phyloP scores from a whole-genome alignment of 495 filamentous ascomycete genomes.

The Penicillium atrosanguineum region DNA sequence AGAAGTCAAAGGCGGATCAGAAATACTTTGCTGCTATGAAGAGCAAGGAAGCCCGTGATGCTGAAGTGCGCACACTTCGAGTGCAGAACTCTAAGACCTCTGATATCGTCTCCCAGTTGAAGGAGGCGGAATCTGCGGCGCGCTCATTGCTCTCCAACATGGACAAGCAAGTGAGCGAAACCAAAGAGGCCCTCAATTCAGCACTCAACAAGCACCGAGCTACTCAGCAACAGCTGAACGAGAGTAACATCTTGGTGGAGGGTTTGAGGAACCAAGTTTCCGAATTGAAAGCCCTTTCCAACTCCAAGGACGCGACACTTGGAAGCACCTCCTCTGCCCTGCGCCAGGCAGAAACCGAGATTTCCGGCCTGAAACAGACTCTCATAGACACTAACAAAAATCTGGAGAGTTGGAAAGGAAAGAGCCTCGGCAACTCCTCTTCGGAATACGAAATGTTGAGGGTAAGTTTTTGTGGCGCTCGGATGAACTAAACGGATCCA shows the following conservation, averaged over 20 bases:
- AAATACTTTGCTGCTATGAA: conserved; percentile 97
- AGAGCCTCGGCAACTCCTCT: conserved; percentile 73
- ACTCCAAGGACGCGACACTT: conserved; percentile 65
- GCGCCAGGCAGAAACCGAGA: conserved; percentile 70
- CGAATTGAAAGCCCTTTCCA: conserved; percentile 69
- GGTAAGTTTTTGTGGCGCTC: conserved; percentile 52
- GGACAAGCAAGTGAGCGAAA: conserved; percentile 84
- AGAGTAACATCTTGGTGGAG: conserved; percentile 66
- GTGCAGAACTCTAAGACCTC: conserved; percentile 84
- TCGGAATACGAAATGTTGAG: conserved; percentile 79
- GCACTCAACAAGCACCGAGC: conserved; percentile 66
- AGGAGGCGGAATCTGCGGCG: conserved; percentile 71
- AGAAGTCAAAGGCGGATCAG: conserved; percentile 95
- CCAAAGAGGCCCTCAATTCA: conserved; percentile 68
- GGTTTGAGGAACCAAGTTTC: conserved; percentile 70
- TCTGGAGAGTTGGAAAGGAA: conserved; percentile 76
- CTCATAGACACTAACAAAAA: conserved; percentile 74
- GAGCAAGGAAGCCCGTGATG: conserved; percentile 76
- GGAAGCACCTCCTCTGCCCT: conserved; percentile 53
- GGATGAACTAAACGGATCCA: conserved; percentile 1
- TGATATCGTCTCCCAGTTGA: conserved; percentile 88
- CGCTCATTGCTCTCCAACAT: conserved; percentile 69
- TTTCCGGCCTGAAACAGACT: conserved; percentile 68
- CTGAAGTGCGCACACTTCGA: conserved; percentile 72
- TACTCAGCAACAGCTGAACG: conserved; percentile 66